Evolutionary conservation across 2,329 filamentous ascomycete species (phyloP).

Genomic region (Verticillium longisporum): DNA sequence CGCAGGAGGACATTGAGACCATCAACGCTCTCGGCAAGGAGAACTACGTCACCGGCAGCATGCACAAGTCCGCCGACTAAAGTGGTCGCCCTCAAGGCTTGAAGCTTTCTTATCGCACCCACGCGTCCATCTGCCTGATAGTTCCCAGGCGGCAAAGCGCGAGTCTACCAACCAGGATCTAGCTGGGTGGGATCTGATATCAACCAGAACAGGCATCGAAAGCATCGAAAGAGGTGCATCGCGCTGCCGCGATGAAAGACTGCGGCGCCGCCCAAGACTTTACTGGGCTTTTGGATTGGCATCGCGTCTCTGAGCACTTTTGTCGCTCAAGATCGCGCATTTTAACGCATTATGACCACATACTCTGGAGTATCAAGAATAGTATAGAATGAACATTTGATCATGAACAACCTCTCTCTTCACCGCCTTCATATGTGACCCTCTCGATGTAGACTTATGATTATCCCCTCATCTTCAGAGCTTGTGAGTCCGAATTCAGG

Average conservation of each 20-base stretch:
- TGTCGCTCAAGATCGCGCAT: not conserved
- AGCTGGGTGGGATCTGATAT: not conserved
- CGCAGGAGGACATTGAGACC: constrained; percentile 34
- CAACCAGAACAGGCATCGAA: not conserved
- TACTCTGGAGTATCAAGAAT: not conserved
- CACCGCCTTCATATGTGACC: not conserved
- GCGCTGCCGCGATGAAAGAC: not conserved
- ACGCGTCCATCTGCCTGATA: not conserved
- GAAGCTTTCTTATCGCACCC: not conserved
- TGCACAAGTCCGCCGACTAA: constrained; percentile 32
- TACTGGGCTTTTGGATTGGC: not conserved
- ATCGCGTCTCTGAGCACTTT: not conserved
- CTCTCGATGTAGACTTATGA: not conserved
- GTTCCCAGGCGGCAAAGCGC: not conserved
- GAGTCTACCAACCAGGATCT: not conserved
- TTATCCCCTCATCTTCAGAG: not conserved
- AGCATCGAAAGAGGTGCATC: not conserved
- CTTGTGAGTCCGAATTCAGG: no score
- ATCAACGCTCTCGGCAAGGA: constrained; percentile 24
- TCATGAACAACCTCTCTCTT: not conserved
- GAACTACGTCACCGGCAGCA: constrained; percentile 21
- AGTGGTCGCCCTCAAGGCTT: not conserved
- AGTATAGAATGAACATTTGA: not conserved
- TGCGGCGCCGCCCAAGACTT: not conserved
- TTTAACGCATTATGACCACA: not conserved